Conservation (phyloP, 495 filamentous ascomycete species). For the Astrocystis sublimbata region DNA sequence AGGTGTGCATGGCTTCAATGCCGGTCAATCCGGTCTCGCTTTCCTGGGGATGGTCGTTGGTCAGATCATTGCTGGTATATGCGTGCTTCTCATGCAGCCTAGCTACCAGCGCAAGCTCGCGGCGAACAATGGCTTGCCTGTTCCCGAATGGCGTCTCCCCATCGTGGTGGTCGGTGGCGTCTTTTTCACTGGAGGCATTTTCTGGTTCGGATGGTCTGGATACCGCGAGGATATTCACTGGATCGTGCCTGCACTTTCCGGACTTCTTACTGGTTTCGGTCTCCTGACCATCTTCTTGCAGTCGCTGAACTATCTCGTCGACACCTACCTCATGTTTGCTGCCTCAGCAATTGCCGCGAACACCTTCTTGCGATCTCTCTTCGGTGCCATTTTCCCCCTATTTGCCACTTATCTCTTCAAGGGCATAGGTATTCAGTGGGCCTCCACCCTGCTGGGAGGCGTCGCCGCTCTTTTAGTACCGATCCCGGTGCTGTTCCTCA, state of each 20-base stretch:
- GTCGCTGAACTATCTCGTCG: conserved; percentile 82
- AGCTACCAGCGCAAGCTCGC: conserved; percentile 67
- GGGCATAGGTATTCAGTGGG: conserved; percentile 75
- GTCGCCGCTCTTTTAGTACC: conserved; percentile 69
- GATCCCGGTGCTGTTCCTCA: conserved; percentile 68
- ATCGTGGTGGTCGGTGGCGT: conserved; percentile 75
- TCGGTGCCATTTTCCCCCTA: conserved; percentile 77
- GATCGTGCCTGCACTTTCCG: conserved; percentile 78
- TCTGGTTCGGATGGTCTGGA: conserved; percentile 88
- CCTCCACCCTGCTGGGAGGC: conserved; percentile 73
- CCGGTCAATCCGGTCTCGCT: conserved; percentile 70
- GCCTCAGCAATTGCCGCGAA: conserved; percentile 88
- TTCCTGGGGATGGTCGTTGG: conserved; percentile 82
- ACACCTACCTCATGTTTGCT: conserved; percentile 86
- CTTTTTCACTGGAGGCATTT: conserved; percentile 72
- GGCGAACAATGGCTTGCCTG: conserved; percentile 69
- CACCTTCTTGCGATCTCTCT: conserved; percentile 78
- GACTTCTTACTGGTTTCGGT: conserved; percentile 58
- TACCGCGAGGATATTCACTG: conserved; percentile 67
- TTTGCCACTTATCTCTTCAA: conserved; percentile 82
- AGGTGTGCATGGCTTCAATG: conserved; percentile 63
- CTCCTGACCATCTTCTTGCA: conserved; percentile 83
- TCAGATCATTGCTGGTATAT: conserved; percentile 65
- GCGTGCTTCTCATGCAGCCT: conserved; percentile 66
- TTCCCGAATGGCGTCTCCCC: conserved; percentile 86